Conservation (phyloP, 495 filamentous ascomycete species). For the Penicillium tannophilum region DNA sequence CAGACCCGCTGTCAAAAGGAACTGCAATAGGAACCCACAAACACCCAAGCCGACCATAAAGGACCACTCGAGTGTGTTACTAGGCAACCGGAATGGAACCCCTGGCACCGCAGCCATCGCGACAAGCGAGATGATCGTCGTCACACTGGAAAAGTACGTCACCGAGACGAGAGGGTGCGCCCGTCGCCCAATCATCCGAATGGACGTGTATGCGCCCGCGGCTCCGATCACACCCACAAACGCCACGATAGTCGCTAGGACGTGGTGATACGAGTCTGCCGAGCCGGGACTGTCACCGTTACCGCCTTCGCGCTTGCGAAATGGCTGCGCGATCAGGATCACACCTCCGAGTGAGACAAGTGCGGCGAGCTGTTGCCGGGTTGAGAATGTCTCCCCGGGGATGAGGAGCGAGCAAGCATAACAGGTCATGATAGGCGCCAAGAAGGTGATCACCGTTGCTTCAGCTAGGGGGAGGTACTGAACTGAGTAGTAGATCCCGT, state of each 20-base stretch:
- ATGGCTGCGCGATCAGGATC: conserved; percentile 78
- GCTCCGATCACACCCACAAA: conserved; percentile 81
- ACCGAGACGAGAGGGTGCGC: conserved; percentile 85
- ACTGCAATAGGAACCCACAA: conserved; percentile 85
- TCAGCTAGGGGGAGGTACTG: conserved; percentile 87
- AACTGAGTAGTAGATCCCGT: conserved; percentile 78
- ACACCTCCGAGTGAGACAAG: conserved; percentile 79
- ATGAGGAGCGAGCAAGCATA: conserved; percentile 79
- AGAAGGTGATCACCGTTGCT: conserved; percentile 90
- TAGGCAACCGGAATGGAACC: conserved; percentile 65
- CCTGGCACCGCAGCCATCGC: conserved; percentile 60
- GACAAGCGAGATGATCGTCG: conserved; percentile 63
- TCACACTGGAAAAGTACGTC: conserved; percentile 79
- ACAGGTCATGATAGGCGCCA: conserved; percentile 79
- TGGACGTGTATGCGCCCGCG: conserved; percentile 74
- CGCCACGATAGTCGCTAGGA: conserved; percentile 71
- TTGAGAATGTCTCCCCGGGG: conserved; percentile 74
- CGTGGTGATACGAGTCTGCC: conserved; percentile 59
- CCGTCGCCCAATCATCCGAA: conserved; percentile 81
- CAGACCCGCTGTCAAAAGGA: conserved; percentile 80
- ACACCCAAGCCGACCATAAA: conserved; percentile 69
- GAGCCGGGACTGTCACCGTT: conserved; percentile 25
- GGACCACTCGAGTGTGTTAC: conserved; percentile 64
- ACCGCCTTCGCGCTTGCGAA: conserved; percentile 29
- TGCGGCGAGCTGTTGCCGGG: conserved; percentile 73